Base-by-base conservation (phyloP, 2,329 filamentous ascomycete genomes). In the Colletotrichum sp. region DNA sequence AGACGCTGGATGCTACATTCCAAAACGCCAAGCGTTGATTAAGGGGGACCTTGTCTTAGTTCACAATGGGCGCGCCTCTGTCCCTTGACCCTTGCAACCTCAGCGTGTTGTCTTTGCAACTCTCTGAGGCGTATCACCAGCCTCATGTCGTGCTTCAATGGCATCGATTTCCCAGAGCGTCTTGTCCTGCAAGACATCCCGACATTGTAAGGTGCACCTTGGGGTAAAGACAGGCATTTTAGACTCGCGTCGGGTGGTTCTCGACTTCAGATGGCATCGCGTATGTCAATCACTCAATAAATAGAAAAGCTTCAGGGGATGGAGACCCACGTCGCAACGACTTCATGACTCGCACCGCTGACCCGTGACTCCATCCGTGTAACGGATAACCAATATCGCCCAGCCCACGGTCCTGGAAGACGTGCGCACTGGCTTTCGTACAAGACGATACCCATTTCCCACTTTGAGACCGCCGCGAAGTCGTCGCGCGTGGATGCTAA, bases 381-480 rank as follows among this genome's bases (percentile, higher is more conserved):
- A 60, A 74, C 70, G 64, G 18, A 59, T 49, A 68, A 28, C 64
- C 71, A 74, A 30, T 66, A 59, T 62, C 28, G 70, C 59, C 64
- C 59, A 52, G 34, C 28, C 64, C 71, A 34, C 15, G 59, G 60
- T 18, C 26, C 28, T 49, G 70, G 59, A 12, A 59, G 24, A 36
- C 8, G 44, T 30, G 70, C 70, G 39, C 57, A 55, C 34, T 70
- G 59, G 59, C 71, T 73, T 65, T 74, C 18, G 59, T 76, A 76
- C 74, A 76, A 76, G 74, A 76, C 36, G 64, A 30, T 73, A 74
- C 70, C 74, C 70, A 69, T 76, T 69, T 69, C 74, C 72, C 59
- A 26, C 24, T 52, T 52, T 21, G 44, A 52, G 44, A 52, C 21
- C 21, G 34, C 26, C 44, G 44, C 44, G 57, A 74, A 34, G 71